Evolutionary conservation across 192 early-diverging fungal genomes (phyloP).

Genomic region (Backusella mclennaniae): DNA sequence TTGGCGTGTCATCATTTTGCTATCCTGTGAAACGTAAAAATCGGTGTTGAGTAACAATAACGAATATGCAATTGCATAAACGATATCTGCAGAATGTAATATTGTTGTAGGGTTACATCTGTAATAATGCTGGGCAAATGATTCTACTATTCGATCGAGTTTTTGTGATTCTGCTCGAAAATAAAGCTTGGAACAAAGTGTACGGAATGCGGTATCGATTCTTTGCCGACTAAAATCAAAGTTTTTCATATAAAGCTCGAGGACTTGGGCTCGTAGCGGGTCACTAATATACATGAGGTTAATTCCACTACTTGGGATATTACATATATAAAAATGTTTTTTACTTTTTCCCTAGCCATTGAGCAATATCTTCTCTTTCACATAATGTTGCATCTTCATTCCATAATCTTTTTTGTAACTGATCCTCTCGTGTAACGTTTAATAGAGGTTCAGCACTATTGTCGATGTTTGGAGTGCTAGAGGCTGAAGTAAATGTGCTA

Average conservation of each 20-base stretch:
- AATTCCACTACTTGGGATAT: not conserved
- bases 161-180: conserved; percentile 89
- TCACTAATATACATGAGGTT: not conserved
- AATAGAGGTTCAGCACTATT: not conserved
- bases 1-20: conserved; percentile 65
- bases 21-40: conserved; percentile 74
- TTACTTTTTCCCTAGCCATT: conserved; percentile 46
- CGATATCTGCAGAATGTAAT: conserved; percentile 60
- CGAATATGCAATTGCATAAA: conserved; percentile 83
- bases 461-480: not conserved
- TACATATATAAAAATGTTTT: not conserved
- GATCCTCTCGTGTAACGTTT: not conserved
- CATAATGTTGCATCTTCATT: conserved; percentile 42
- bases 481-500: not conserved
- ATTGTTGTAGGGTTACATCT: conserved; percentile 64
- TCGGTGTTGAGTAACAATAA: conserved; percentile 90
- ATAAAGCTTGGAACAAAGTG: conserved; percentile 68
- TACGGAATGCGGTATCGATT: conserved; percentile 69
- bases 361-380: conserved; percentile 41
- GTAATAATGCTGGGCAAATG: conserved; percentile 74
- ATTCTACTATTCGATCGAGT: conserved; percentile 81
- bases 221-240: conserved; percentile 69
- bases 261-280: conserved; percentile 29
- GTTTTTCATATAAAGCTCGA: conserved; percentile 67
- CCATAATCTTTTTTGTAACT: conserved; percentile 15